Evolutionary conservation across 2,329 filamentous ascomycete species (phyloP).

Genomic region (Akanthomyces muscarius): DNA sequence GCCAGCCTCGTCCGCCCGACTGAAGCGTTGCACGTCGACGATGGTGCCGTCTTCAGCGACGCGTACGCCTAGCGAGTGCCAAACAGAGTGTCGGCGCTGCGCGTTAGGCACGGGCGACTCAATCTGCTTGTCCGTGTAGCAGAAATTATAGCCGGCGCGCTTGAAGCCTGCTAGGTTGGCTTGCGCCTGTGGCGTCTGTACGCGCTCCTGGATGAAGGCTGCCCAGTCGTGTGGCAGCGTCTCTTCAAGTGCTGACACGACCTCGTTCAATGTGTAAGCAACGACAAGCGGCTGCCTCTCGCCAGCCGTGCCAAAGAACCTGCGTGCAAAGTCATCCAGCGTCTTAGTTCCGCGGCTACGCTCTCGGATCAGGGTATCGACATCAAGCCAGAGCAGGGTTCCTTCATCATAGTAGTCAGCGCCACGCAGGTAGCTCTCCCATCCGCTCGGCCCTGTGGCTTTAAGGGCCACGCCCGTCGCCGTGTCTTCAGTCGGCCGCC

Average conservation of each 20-base stretch:
- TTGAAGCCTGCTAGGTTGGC: conserved; percentile 15
- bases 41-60: conserved; percentile 6
- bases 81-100: conserved; percentile 7
- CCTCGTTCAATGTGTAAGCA: conserved; percentile 13
- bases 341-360: conserved; percentile 6
- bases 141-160: conserved; percentile 15
- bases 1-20: conserved; percentile 12
- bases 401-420: conserved; percentile 16
- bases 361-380: conserved; percentile 15
- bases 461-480: conserved; percentile 14
- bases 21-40: conserved; percentile 13
- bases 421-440: conserved; percentile 10
- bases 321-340: conserved; percentile 13
- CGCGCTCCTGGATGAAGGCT: conserved; percentile 1
- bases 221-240: conserved; percentile 9
- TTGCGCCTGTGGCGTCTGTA: conserved; percentile 6
- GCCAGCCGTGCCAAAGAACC: conserved; percentile 2
- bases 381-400: conserved; percentile 17
- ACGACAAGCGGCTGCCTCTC: conserved; percentile 6
- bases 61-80: conserved; percentile 16
- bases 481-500: conserved; percentile 17
- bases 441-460: neutral
- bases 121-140: neutral
- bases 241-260: conserved; percentile 6
- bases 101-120: neutral